Evolutionary conservation across 129 eudicot species (phyloP).

Genomic region (Arctium minus): DNA sequence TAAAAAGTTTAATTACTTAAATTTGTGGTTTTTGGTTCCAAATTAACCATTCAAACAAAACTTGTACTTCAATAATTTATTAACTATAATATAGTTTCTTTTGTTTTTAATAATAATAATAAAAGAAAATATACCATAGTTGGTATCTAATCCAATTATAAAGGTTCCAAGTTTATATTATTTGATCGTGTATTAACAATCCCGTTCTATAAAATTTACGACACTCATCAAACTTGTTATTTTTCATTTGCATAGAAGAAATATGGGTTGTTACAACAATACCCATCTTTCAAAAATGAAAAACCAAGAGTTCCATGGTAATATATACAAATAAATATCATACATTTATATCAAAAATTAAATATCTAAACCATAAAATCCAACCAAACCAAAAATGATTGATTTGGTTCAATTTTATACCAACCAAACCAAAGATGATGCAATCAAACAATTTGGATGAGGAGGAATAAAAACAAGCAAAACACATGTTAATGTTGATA

Average conservation of each 20-base stretch:
- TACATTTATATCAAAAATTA: neutral
- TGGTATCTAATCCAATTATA: neutral
- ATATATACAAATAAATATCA: neutral
- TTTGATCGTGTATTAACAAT: too few species aligned
- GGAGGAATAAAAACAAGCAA: neutral
- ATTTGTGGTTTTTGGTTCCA: neutral
- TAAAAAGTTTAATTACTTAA: neutral
- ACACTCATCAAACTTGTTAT: neutral
- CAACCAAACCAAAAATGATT: neutral
- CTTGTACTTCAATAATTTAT: neutral
- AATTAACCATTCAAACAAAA: neutral
- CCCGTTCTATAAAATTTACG: neutral
- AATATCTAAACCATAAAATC: neutral
- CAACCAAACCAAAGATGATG: neutral
- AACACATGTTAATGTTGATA: slow-evolving; percentile 16
- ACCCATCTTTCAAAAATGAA: neutral
- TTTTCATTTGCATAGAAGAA: neutral
- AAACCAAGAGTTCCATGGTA: neutral
- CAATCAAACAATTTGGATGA: slow-evolving; percentile 10
- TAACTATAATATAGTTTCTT: neutral
- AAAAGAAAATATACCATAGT: neutral
- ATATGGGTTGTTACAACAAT: neutral
- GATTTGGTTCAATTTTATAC: neutral
- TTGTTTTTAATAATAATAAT: neutral
- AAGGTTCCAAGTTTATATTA: too few species aligned